Evolutionary conservation across 106 monocot species (phyloP), one percentile per base, ranked within the genome.

Genomic region (Narthecium ossifragum): DNA sequence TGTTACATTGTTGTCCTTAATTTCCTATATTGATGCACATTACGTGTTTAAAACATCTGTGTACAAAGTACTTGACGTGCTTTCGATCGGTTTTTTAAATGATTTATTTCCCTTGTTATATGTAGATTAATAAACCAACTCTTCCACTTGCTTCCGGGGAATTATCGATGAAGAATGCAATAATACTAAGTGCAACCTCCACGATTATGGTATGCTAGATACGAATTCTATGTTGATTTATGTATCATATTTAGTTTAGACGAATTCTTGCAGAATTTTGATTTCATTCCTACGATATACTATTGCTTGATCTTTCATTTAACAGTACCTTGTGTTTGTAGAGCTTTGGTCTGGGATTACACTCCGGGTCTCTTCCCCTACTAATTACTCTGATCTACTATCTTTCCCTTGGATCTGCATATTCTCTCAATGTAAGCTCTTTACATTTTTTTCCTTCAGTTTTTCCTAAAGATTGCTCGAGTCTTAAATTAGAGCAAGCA

Each of bases 381-480:
- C 30, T 82, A 1, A 38, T 15, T 73, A 77, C 82, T 28, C 69
- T 77, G 21, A 13, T 68, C 27, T 50, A 64, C 32, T 82, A 69
- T 64, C 8, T 79, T 50, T n/a, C n/a, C 50, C 79, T 79, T 10
- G 79, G 79, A 79, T 73, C 64, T 64, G 73, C 64, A 37, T 79
- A 79, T 55, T 79, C 79, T 5, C 36, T 79, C 52, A 33, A 74
- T 48, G 79, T 73, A 59, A 58, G 62, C n/a, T n/a, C n/a, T n/a
- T n/a, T n/a, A 23, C 27, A 17, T 27, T 8, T 21, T 2, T 25
- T 23, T 2, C 15, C 26, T 24, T 13, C 1, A 8, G 3, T n/a
- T 45, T 14, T 29, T 17, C 11, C 26, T 17, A 15, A 31, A 57
- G 17, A 21, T 49, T 49, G 22, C 48, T n/a, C n/a, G n/a, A n/a